These are phyloP conservation scores for Serendipita vermifera DNA, from an alignment of 768 basidiomycete genomes.

Conservation along the genomic window DNA sequence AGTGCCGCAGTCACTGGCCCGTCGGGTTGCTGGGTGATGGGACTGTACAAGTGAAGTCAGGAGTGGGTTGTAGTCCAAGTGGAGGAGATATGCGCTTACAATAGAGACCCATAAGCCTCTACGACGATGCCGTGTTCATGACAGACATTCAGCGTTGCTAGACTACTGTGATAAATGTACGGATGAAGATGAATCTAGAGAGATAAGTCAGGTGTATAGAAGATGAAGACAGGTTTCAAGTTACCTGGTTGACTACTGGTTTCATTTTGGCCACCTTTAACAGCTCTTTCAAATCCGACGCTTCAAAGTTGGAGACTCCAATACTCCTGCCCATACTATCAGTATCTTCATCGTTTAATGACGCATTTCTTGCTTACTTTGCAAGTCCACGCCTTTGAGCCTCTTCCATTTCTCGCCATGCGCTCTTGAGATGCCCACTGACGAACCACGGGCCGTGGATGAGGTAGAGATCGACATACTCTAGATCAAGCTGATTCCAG, in stretches of 20 bases:
- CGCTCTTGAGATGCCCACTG: conserved; percentile 24
- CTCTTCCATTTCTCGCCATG: conserved; percentile 47
- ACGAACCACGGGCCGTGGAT: conserved; percentile 38
- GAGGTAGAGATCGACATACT: conserved; percentile 57
- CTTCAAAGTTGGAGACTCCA: conserved; percentile 56
- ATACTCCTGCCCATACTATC: conserved; percentile 45
- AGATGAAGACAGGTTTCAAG: conserved; percentile 12
- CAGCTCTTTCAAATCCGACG: conserved; percentile 39
- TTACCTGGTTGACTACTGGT: conserved; percentile 64
- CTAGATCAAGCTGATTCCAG: conserved; percentile 23
- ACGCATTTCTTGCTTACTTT: conserved; percentile 22
- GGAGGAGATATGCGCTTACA: not conserved
- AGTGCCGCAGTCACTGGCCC: conserved; percentile 53
- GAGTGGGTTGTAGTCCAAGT: not conserved
- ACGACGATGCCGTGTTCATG: conserved; percentile 45
- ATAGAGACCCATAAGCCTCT: conserved; percentile 54
- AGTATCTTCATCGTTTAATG: not conserved
- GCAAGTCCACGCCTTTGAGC: conserved; percentile 33
- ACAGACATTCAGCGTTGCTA: conserved; percentile 41
- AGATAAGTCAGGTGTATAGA: not conserved
- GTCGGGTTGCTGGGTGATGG: conserved; percentile 25
- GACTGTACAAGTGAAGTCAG: conserved; percentile 14
- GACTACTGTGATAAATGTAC: conserved; percentile 50
- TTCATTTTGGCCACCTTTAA: conserved; percentile 38
- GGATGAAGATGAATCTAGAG: conserved; percentile 54